A percentile compares a stretch with the other conserved stretches of the same genome.
Conservation (phyloP, 1,284 basidiomycete species). For the Chalciporus piperatoides region DNA sequence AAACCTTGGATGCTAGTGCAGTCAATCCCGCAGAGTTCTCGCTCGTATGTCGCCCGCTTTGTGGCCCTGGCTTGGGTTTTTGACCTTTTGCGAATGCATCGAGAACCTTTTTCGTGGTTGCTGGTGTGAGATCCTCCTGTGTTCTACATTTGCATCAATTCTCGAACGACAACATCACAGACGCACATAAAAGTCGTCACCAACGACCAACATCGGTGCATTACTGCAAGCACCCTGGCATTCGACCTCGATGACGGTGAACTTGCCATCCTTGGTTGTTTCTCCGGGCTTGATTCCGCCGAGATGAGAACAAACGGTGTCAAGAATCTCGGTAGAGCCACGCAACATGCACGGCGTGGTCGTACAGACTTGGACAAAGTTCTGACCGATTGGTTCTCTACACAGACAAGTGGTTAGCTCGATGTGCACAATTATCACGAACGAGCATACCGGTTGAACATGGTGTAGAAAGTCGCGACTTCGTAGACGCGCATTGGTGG, state of each 20-base stretch:
- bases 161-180: neutral
- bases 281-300: conserved; percentile 84
- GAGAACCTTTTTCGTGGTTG: conserved; percentile 85
- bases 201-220: conserved; percentile 98
- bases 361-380: conserved; percentile 98
- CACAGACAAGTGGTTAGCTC: conserved; percentile 5
- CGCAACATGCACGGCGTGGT: conserved; percentile 98
- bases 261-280: conserved; percentile 94
- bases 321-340: conserved; percentile 86
- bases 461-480: conserved; percentile 99
- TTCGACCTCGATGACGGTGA: conserved; percentile 97
- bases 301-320: conserved; percentile 83
- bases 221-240: conserved; percentile 98
- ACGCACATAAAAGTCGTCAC: conserved; percentile 93
- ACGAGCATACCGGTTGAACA: conserved; percentile 84
- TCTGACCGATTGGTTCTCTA: conserved; percentile 90
- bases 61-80: conserved; percentile 90
- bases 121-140: conserved; percentile 95
- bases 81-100: conserved; percentile 83
- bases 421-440: neutral
- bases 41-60: conserved; percentile 79
- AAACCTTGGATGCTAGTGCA: conserved; percentile 76
- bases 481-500: conserved; percentile 99
- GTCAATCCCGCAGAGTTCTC: conserved; percentile 92
- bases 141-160: conserved; percentile 2